Base-by-base conservation (phyloP, 441 rosid genomes). In the Erodium texanum region DNA sequence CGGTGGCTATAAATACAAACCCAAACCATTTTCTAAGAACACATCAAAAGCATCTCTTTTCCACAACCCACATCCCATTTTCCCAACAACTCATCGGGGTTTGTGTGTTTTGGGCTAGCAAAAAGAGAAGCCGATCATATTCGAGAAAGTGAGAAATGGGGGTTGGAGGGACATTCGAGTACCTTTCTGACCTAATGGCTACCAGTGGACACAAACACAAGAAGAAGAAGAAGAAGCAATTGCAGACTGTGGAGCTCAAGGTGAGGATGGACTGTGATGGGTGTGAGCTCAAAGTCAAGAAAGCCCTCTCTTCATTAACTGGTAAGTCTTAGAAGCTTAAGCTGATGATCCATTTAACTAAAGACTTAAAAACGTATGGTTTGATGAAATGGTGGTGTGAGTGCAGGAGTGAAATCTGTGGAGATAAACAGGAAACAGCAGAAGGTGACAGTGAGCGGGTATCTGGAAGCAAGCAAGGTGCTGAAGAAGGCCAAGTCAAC, bases 181-280 rank as follows among this genome's bases (percentile, higher is more conserved):
- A 80, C 71, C 76, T 93, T 65, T 89, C 94, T 73, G 88, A 89
- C 73, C n/a, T 93, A 78, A 73, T 90, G 80, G 79, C 56, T 2
- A 48, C 79, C 70, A 48, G 78, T 65, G 83, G 89, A 68, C 78
- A 87, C 66, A 83, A 81, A 54, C 72, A 79, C 75, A 83, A 74
- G 81, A 85, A 77, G 84, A 83, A 74, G 81, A 85, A 77, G 84
- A 87, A 84, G 78, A 38, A 38, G 45, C 92, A 83, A 41, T 72
- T 82, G 62, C 98, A 93, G 70, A 89, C 93, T 0, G 93, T 90
- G 24, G 98, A 93, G 74, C 90, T 93, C 22, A 93, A 93, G 83
- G 89, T 93, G 66, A 86, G 89, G 70, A 93, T 93, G 96, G 98
- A 93, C 72, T 93, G 98, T 80, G 98, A 90, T 85, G 98, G 98